phyloP scores from a whole-genome alignment of 208 protist species.

The Acanthamoeba healyi region DNA sequence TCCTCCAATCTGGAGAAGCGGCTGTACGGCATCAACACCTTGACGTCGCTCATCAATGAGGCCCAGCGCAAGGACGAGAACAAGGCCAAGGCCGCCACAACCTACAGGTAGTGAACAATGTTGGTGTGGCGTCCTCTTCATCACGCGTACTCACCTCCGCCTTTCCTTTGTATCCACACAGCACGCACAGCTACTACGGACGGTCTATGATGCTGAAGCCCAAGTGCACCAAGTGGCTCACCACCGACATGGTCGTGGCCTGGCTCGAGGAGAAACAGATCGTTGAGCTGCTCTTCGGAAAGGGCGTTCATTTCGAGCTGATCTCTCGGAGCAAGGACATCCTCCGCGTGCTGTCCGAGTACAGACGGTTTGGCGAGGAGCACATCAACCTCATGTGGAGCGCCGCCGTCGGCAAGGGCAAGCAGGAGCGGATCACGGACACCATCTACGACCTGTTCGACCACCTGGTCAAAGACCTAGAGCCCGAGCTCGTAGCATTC shows the following conservation, averaged over 20 bases:
- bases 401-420: conserved; percentile 58
- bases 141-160: no score
- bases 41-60: conserved; percentile 57
- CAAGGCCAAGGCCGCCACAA: neutral
- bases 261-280: conserved; percentile 61
- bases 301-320: conserved; percentile 52
- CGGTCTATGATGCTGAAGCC: conserved; percentile 30
- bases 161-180: neutral
- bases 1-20: conserved; percentile 51
- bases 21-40: conserved; percentile 59
- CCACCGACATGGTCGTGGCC: neutral
- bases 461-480: conserved; percentile 14
- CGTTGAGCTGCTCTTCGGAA: conserved; percentile 66
- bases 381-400: conserved; percentile 67
- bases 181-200: neutral
- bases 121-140: no score
- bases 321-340: conserved; percentile 69
- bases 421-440: conserved; percentile 68
- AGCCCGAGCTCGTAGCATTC: conserved; percentile 29
- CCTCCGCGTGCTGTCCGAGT: conserved; percentile 39
- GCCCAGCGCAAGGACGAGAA: conserved; percentile 53
- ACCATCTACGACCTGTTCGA: conserved; percentile 70
- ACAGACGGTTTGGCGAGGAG: conserved; percentile 40
- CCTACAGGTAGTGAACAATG: conserved; percentile 48
- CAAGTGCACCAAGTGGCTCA: conserved; percentile 47